These are phyloP conservation scores for Leccinum fuscescens DNA, from an alignment of 1,284 basidiomycete species.

Conservation along the genomic window DNA sequence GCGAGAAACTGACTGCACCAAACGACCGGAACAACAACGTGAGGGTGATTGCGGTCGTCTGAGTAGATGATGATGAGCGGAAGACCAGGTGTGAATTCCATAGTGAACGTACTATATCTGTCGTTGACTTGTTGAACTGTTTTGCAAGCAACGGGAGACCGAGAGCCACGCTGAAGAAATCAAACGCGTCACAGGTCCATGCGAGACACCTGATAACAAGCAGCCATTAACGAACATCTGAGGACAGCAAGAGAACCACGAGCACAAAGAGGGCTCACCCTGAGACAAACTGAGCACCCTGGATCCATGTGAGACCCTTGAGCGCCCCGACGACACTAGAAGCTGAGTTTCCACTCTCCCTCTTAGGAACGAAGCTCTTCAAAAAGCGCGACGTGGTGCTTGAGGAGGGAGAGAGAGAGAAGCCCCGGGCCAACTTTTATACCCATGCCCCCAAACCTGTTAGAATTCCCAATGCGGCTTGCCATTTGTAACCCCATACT, in stretches of 20 bases:
- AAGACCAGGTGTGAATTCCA: background rate
- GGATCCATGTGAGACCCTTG: constrained; percentile 42
- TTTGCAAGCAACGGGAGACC: constrained; percentile 56
- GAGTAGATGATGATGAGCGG: constrained; percentile 5
- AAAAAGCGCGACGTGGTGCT: constrained; percentile 24
- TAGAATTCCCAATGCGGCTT: background rate
- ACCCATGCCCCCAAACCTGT: background rate
- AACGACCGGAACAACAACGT: constrained; percentile 88
- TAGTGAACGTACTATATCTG: constrained; percentile 52
- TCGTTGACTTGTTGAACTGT: constrained; percentile 51
- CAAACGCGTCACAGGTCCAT: constrained; percentile 78
- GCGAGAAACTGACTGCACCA: constrained; percentile 63
- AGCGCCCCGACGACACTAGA: constrained; percentile 42
- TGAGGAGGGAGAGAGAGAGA: background rate
- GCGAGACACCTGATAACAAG: constrained; percentile 59
- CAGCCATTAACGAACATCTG: background rate
- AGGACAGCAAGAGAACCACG: background rate
- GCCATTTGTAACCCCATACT: background rate
- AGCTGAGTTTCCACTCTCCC: constrained; percentile 36
- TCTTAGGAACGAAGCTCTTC: constrained; percentile 47
- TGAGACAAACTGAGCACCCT: constrained; percentile 58
- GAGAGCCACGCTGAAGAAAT: constrained; percentile 85
- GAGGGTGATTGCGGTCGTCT: constrained; percentile 87
- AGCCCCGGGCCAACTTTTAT: constrained; percentile 16
- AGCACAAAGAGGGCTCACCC: constrained; percentile 42